A percentile compares a stretch with the other conserved stretches of the same genome.
These are phyloP conservation scores for Thymus quinquecostatus DNA, from an alignment of 257 asterid genomes.

Conservation along the genomic window DNA sequence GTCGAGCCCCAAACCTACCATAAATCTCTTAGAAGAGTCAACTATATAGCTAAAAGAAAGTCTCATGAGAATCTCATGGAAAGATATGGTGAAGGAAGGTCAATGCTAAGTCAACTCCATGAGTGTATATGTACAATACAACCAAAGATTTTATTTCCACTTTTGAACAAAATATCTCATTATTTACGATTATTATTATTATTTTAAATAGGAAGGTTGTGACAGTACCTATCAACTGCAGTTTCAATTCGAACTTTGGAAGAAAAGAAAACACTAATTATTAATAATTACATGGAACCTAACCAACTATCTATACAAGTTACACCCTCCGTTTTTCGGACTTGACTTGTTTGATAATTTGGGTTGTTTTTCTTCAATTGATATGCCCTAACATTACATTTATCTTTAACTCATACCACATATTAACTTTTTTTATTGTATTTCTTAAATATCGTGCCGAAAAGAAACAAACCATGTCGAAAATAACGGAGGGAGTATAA, in stretches of 20 bases:
- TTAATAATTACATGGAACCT: background rate
- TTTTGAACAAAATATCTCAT: background rate
- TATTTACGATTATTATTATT: background rate
- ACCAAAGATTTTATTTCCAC: background rate
- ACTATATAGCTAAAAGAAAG: background rate
- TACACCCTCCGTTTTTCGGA: background rate
- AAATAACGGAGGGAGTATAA: background rate
- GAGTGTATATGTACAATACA: background rate
- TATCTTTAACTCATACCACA: too few species aligned
- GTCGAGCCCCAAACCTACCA: background rate
- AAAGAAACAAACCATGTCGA: too few species aligned
- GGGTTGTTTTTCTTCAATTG: too few species aligned
- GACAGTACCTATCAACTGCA: background rate
- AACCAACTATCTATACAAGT: background rate
- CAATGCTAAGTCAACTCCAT: background rate
- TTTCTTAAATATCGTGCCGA: too few species aligned
- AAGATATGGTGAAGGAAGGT: too few species aligned
- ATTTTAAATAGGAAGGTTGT: background rate
- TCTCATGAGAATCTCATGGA: background rate
- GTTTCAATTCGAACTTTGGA: background rate
- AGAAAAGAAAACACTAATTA: background rate
- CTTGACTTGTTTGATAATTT: too few species aligned
- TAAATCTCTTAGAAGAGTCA: background rate
- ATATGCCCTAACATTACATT: too few species aligned
- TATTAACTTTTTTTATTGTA: too few species aligned